Percentiles rank a stretch among this genome's conserved stretches.
Evolutionary conservation across 2,329 filamentous ascomycete genomes (phyloP).

Genomic region (Neonectria magnoliae): DNA sequence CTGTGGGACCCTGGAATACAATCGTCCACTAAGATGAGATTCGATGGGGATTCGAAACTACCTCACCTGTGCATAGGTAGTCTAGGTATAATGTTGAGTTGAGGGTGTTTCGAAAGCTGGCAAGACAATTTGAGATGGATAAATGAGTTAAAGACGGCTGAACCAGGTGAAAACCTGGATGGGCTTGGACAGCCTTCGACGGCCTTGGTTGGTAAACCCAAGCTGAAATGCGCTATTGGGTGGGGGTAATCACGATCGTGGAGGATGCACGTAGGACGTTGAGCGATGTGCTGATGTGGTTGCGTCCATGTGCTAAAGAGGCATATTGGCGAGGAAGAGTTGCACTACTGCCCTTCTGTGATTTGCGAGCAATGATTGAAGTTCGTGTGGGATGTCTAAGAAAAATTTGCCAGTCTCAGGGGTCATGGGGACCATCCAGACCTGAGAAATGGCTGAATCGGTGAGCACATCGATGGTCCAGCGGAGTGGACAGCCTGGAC

Average conservation of each 20-base stretch:
- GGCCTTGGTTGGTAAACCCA: not conserved
- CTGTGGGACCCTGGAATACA: too few species aligned
- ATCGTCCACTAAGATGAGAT: not conserved
- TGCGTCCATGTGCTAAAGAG: not conserved
- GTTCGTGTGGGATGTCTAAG: not conserved
- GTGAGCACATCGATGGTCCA: not conserved
- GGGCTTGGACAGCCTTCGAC: not conserved
- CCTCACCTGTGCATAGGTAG: not conserved
- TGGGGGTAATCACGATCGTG: slow-evolving; percentile 25
- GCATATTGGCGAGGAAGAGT: not conserved
- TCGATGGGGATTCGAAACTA: not conserved
- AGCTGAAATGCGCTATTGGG: slow-evolving; percentile 13
- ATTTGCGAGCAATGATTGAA: not conserved
- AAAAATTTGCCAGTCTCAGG: not conserved
- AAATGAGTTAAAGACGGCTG: not conserved
- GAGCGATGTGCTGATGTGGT: slow-evolving; percentile 1
- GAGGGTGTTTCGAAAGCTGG: not conserved
- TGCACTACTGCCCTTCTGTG: not conserved
- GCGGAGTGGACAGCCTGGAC: slow-evolving; percentile 9
- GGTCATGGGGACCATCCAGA: not conserved
- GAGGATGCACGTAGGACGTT: not conserved
- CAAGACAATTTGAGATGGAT: not conserved
- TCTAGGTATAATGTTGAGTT: not conserved
- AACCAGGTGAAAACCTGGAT: not conserved
- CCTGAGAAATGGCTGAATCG: slow-evolving; percentile 2